Percentiles rank a stretch among this genome's conserved stretches.
Conservation (phyloP, 768 basidiomycete genomes). For the Auriscalpium orientale region DNA sequence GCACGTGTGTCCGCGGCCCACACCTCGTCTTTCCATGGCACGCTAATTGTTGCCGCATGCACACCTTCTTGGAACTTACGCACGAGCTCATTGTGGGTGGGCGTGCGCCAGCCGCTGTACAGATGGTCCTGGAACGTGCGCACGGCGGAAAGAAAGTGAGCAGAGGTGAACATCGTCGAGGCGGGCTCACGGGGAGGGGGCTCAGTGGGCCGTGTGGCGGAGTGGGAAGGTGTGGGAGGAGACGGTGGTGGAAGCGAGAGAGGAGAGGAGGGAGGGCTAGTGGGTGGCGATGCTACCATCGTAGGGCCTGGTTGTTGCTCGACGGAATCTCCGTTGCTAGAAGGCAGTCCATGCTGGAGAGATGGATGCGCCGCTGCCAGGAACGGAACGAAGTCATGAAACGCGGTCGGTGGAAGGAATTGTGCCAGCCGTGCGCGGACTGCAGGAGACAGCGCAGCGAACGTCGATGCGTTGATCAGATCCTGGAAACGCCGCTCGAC, state of each 20-base stretch:
- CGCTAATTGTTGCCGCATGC: conserved; percentile 37
- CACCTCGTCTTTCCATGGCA: conserved; percentile 57
- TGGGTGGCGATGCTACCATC: conserved; percentile 1
- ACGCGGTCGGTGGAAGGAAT: conserved; percentile 42
- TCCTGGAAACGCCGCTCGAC: conserved; percentile 28
- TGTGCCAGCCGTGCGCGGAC: conserved; percentile 28
- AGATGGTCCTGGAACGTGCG: conserved; percentile 57
- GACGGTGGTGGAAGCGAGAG: neutral
- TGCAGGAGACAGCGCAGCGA: conserved; percentile 38
- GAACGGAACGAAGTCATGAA: conserved; percentile 24
- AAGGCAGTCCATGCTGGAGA: neutral
- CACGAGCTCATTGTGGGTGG: conserved; percentile 35
- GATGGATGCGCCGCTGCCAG: conserved; percentile 35
- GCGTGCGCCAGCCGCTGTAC: conserved; percentile 42
- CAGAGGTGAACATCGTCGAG: conserved; percentile 35
- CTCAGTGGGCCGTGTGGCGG: conserved; percentile 2
- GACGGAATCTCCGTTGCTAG: neutral
- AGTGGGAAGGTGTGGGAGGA: neutral
- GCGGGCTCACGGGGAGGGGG: conserved; percentile 24
- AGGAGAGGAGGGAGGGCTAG: conserved; percentile 13
- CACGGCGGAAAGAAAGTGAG: conserved; percentile 46
- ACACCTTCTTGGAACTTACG: conserved; percentile 37
- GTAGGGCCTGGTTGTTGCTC: neutral
- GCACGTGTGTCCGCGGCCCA: conserved; percentile 40
- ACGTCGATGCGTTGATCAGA: conserved; percentile 38